Evolutionary conservation across 2,329 filamentous ascomycete genomes (phyloP).

Genomic region (Neocatenulostroma microsporum): DNA sequence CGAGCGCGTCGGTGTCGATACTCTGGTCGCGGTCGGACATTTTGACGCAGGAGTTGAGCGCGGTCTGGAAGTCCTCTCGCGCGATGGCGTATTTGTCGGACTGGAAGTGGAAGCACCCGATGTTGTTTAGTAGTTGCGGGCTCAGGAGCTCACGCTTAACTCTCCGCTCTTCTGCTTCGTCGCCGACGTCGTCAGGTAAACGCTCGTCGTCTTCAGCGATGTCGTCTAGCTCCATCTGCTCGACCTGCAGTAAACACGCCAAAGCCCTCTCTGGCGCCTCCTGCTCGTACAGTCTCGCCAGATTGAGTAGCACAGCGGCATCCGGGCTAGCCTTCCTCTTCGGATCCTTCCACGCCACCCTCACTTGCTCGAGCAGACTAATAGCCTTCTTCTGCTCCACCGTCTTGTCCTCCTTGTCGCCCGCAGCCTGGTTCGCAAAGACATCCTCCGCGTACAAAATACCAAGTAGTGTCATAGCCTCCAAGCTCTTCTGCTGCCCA

Average conservation of each 20-base stretch:
- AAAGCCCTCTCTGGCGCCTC: slow-evolving; percentile 84
- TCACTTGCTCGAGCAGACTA: slow-evolving; percentile 72
- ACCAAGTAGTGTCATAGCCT: slow-evolving; percentile 86
- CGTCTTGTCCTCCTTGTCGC: slow-evolving; percentile 77
- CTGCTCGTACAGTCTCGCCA: slow-evolving; percentile 81
- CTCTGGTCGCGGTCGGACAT: slow-evolving; percentile 66
- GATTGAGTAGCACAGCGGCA: slow-evolving; percentile 78
- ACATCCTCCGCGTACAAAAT: slow-evolving; percentile 92
- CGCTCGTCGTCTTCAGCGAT: slow-evolving; percentile 57
- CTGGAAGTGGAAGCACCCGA: slow-evolving; percentile 91
- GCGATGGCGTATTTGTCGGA: slow-evolving; percentile 72
- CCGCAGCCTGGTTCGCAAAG: slow-evolving; percentile 65
- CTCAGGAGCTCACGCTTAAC: slow-evolving; percentile 70
- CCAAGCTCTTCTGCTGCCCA: slow-evolving; percentile 71
- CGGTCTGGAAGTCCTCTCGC: slow-evolving; percentile 84
- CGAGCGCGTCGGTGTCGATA: slow-evolving; percentile 79
- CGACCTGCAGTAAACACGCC: slow-evolving; percentile 84
- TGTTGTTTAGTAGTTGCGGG: slow-evolving; percentile 91
- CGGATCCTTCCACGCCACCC: slow-evolving; percentile 83
- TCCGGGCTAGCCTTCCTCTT: slow-evolving; percentile 78
- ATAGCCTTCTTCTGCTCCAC: slow-evolving; percentile 81
- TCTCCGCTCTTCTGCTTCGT: slow-evolving; percentile 31
- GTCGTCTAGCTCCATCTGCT: slow-evolving; percentile 77
- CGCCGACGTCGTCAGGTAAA: slow-evolving; percentile 41
- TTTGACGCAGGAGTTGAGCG: slow-evolving; percentile 76